Percentiles rank a stretch among this genome's conserved stretches.
These are phyloP conservation scores for Trichoderma atrobrunneum DNA, from an alignment of 2,329 filamentous ascomycete species.

Conservation along the genomic window DNA sequence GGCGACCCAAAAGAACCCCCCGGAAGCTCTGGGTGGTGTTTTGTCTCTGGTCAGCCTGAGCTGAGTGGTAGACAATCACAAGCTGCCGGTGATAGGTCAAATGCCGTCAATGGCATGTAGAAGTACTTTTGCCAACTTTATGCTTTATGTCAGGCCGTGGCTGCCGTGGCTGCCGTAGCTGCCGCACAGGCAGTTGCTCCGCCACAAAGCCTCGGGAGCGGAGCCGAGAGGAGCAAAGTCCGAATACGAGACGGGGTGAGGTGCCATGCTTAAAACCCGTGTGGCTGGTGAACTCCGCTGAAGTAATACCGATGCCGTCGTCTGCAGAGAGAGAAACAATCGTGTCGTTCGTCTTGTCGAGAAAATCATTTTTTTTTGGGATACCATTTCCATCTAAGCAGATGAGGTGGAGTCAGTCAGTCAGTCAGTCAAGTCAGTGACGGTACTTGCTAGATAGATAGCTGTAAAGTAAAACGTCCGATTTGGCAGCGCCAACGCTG, in stretches of 20 bases:
- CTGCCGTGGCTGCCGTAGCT: constrained; percentile 13
- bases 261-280: not conserved
- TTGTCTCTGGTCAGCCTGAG: constrained; percentile 3
- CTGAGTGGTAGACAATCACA: not conserved
- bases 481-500: not conserved
- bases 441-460: not conserved
- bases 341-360: not conserved
- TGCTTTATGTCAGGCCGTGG: constrained; percentile 12
- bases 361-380: not conserved
- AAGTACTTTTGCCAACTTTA: not conserved
- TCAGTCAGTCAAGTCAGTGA: not conserved
- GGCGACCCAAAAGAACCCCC: not conserved
- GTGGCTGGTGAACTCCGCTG: not conserved
- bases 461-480: not conserved
- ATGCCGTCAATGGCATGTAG: constrained; percentile 3
- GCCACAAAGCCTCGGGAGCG: constrained; percentile 11
- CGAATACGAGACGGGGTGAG: constrained; percentile 12
- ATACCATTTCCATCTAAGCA: not conserved
- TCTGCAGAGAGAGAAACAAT: not conserved
- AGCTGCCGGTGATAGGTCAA: not conserved
- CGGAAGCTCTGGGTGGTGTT: constrained; percentile 15
- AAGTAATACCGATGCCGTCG: not conserved
- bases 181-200: constrained; percentile 15
- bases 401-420: not conserved
- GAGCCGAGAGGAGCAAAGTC: constrained; percentile 13